Conservation (phyloP, 148 eudicot genomes). For the Linanthus parryae region DNA sequence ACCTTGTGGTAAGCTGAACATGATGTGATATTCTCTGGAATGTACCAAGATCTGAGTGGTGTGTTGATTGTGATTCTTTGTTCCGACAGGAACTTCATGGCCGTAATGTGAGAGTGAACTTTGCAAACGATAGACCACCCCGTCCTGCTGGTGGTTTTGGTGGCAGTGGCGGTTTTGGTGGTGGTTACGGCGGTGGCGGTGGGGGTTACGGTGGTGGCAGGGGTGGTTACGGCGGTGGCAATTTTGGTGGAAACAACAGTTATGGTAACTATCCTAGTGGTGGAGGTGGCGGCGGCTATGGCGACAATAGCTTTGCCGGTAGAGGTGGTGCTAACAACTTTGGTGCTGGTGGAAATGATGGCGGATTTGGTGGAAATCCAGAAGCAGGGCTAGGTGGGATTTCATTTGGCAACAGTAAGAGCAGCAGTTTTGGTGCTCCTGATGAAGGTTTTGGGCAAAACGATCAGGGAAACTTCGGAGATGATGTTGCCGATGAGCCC, state of each 20-base stretch:
- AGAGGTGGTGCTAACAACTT: conserved; percentile 4
- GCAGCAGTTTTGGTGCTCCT: conserved; percentile 13
- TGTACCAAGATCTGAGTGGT: background rate
- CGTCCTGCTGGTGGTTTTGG: conserved; percentile 21
- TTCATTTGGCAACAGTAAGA: conserved; percentile 16
- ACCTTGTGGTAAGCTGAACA: background rate
- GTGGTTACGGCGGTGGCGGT: conserved; percentile 2
- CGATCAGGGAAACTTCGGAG: conserved; percentile 27
- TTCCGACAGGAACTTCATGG: conserved; percentile 70
- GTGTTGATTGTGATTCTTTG: background rate
- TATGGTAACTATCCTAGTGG: no score
- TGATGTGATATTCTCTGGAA: background rate
- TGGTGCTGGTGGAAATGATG: conserved; percentile 18
- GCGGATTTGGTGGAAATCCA: conserved; percentile 29
- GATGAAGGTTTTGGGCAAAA: conserved; percentile 22
- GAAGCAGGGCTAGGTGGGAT: conserved; percentile 20
- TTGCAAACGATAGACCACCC: conserved; percentile 66
- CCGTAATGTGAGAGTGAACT: conserved; percentile 63
- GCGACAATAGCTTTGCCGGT: conserved; percentile 5
- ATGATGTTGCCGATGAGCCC: conserved; percentile 25
- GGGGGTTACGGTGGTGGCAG: conserved; percentile 15
- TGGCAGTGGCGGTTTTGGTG: conserved; percentile 12
- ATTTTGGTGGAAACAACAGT: no score
- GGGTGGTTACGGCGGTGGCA: conserved; percentile 28
- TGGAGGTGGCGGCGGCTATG: conserved; percentile 16